Evolutionary conservation across 2,329 filamentous ascomycete species (phyloP), one percentile per base, ranked within the genome.

Genomic region (Graphilbum sp.): DNA sequence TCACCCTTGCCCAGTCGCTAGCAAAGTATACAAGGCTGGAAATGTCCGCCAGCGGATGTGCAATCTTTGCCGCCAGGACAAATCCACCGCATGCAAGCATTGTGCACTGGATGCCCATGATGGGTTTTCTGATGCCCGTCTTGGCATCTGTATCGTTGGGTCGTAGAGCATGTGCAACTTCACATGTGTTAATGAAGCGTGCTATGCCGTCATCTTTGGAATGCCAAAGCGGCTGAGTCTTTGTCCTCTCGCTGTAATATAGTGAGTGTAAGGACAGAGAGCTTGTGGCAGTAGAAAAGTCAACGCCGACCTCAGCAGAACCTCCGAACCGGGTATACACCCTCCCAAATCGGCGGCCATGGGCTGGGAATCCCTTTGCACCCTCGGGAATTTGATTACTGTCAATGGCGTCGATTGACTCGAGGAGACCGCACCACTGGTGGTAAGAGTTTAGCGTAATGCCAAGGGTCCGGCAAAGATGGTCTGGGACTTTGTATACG

Each of bases 31-130:
- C 32, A 15, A 39, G 32, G 23, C 32, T 10, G 21, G 37, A 30
- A 30, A 35, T 35, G 37, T 39, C 37, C 12, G 37, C 37, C 32
- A 39, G 37, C 24, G 37, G 37, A 31, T 39, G 37, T 3, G 37
- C 37, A 19, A 34, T 35, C 37, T 39, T 39, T 23, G 19, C 19
- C 32, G 37, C 32, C 18, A 39, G 19, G 29, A 39, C 37, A 35
- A 39, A 39, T 12, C 32, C 32, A 8, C 37, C 37, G 29, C 37
- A 39, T 18, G 32, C 37, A 6, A 39, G 37, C 37, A n/a, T 35
- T 23, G 32, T 39, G 25, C 32, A 34, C n/a, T 39, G 37, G 17
- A 39, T 35, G 32, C 32, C 37, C 37, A 39, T 17, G 24, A 39
- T 31, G 37, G 37, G 37, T 24, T 35, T 34, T 17, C 37, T n/a